phyloP scores from a whole-genome alignment of 345 rosid genomes.

The Brassica incana region DNA sequence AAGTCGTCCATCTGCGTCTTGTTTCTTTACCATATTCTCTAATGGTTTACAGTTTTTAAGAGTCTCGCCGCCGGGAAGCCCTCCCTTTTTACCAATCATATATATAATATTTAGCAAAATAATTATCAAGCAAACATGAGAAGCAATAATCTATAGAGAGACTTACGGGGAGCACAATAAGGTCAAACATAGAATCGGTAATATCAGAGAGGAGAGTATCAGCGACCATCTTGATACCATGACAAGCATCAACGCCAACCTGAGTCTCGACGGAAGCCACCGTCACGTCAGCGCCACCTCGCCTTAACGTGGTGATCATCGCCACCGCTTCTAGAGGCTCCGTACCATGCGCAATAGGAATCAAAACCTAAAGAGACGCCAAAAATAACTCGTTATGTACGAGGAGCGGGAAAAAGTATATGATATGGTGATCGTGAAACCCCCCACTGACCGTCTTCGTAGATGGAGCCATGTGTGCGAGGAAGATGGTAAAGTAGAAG shows the following conservation, averaged over 20 bases:
- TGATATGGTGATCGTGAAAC: background rate
- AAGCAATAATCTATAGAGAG: background rate
- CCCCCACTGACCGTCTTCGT: background rate
- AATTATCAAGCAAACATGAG: background rate
- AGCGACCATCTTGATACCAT: background rate
- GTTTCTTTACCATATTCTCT: background rate
- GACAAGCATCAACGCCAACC: background rate
- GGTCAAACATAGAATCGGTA: background rate
- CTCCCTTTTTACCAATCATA: background rate
- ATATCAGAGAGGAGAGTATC: slow-evolving; percentile 1
- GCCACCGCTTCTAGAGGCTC: slow-evolving; percentile 1
- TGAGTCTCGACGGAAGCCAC: background rate
- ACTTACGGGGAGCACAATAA: background rate
- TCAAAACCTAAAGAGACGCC: background rate
- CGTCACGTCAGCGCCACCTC: background rate
- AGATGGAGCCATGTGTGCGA: background rate
- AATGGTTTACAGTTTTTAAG: background rate
- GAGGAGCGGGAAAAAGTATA: background rate
- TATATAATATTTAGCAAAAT: background rate
- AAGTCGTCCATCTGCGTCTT: background rate
- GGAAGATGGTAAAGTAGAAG: background rate
- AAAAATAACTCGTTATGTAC: background rate
- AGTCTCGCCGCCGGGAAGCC: background rate
- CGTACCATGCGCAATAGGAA: background rate
- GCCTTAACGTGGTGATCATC: background rate